These are phyloP conservation scores for Exophiala alcalophila DNA, from an alignment of 2,329 filamentous ascomycete genomes.

Conservation along the genomic window DNA sequence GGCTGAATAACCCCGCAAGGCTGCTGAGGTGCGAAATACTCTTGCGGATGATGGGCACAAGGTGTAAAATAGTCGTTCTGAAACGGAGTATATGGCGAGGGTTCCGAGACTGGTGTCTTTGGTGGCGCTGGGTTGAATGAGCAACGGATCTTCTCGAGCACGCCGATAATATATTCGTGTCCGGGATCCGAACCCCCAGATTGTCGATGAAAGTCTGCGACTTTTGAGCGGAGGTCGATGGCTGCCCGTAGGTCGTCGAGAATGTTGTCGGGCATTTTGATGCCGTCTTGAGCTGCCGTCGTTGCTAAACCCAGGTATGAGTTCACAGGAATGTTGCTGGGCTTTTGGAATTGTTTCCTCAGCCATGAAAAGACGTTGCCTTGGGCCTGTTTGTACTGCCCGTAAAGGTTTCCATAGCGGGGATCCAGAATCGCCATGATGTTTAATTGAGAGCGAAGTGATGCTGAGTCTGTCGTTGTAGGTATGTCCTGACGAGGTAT, in stretches of 20 bases:
- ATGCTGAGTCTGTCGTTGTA: not conserved
- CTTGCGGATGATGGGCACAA: not conserved
- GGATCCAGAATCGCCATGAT: conserved; percentile 39
- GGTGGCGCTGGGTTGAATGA: conserved; percentile 3
- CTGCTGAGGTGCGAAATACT: not conserved
- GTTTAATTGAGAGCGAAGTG: not conserved
- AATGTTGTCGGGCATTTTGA: conserved; percentile 16
- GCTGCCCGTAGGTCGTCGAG: conserved; percentile 11
- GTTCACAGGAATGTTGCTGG: conserved; percentile 6
- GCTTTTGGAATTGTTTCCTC: not conserved
- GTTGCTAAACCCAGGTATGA: conserved; percentile 9
- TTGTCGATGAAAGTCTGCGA: not conserved
- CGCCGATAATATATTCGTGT: conserved; percentile 11
- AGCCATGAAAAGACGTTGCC: conserved; percentile 15
- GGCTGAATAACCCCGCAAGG: not conserved
- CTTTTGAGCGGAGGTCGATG: conserved; percentile 9
- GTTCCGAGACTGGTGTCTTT: not conserved
- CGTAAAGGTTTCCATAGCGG: conserved; percentile 41
- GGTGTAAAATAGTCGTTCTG: too few relatives aligned
- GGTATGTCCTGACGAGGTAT: not conserved
- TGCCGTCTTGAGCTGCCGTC: conserved; percentile 3
- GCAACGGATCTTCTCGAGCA: conserved; percentile 8
- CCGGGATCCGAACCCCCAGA: conserved; percentile 5
- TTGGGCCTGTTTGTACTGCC: conserved; percentile 40
- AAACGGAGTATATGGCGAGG: not conserved